Evolutionary conservation across 352 stramenopile species (phyloP).

Genomic region (Pythium scleroteichum): DNA sequence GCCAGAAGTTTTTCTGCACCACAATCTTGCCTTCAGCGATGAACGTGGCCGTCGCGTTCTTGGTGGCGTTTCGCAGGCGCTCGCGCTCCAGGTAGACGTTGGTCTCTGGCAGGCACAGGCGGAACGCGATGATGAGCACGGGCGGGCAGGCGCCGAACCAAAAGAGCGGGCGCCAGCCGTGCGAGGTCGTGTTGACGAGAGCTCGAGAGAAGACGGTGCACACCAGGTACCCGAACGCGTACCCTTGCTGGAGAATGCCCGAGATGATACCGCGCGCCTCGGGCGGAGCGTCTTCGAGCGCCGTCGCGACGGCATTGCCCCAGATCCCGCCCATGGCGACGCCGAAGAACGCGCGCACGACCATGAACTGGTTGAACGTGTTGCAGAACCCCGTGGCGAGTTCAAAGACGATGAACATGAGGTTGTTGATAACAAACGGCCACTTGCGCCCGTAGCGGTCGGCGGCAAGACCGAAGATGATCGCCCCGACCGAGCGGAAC

Average conservation of each 20-base stretch:
- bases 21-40: constrained; percentile 41
- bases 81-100: constrained; percentile 4
- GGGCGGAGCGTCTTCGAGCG: constrained; percentile 38
- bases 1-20: constrained; percentile 42
- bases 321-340: constrained; percentile 49
- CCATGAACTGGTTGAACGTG: constrained; percentile 19
- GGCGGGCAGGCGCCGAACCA: constrained; percentile 39
- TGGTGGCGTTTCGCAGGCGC: constrained; percentile 22
- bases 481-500: constrained; percentile 41
- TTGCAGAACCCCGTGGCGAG: constrained; percentile 2
- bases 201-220: constrained; percentile 35
- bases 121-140: constrained; percentile 18
- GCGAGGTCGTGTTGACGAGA: constrained; percentile 38
- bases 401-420: constrained; percentile 13
- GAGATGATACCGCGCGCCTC: constrained; percentile 43
- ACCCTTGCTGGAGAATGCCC: constrained; percentile 51
- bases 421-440: constrained; percentile 7
- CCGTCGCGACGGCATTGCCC: constrained; percentile 41
- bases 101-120: constrained; percentile 33
- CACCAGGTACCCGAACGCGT: constrained; percentile 46
- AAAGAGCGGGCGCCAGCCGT: constrained; percentile 37
- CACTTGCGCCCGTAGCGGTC: constrained; percentile 36
- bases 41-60: constrained; percentile 38
- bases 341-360: constrained; percentile 32
- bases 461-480: constrained; percentile 43